phyloP scores from a whole-genome alignment of 2,329 filamentous ascomycete species.

The Camillea tinctor region DNA sequence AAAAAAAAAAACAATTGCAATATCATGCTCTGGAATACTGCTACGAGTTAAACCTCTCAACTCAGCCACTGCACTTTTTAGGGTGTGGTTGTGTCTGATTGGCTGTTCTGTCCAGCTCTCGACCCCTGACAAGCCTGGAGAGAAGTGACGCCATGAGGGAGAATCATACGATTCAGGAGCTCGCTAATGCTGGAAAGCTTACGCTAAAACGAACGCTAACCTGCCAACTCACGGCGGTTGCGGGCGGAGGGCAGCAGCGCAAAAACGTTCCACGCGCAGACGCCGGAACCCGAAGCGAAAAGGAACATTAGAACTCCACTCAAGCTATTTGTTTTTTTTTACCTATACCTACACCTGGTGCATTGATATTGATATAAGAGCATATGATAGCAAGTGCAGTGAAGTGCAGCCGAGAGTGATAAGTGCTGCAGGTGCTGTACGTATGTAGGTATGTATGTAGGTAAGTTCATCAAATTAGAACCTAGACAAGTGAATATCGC shows the following conservation, averaged over 20 bases:
- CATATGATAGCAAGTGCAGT: too few species aligned
- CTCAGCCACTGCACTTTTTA: background rate
- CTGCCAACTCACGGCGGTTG: background rate
- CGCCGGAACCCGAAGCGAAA: background rate
- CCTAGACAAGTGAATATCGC: too few species aligned
- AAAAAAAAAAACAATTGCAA: background rate
- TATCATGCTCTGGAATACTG: background rate
- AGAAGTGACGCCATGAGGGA: background rate
- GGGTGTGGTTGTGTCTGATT: background rate
- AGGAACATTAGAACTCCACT: too few species aligned
- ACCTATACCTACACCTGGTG: too few species aligned
- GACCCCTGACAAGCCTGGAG: background rate
- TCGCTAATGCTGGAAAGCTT: background rate
- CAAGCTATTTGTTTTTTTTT: too few species aligned
- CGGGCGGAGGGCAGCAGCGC: background rate
- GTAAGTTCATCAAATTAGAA: too few species aligned
- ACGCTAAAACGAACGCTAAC: background rate
- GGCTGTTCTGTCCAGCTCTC: background rate
- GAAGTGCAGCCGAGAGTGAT: background rate
- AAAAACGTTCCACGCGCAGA: background rate
- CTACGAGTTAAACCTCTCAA: background rate
- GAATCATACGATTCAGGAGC: background rate
- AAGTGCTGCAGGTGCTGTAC: background rate
- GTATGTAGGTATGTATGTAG: too few species aligned
- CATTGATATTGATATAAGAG: too few species aligned